Conservation (phyloP, 2,329 filamentous ascomycete genomes). For the Aspergillus caelatus region DNA sequence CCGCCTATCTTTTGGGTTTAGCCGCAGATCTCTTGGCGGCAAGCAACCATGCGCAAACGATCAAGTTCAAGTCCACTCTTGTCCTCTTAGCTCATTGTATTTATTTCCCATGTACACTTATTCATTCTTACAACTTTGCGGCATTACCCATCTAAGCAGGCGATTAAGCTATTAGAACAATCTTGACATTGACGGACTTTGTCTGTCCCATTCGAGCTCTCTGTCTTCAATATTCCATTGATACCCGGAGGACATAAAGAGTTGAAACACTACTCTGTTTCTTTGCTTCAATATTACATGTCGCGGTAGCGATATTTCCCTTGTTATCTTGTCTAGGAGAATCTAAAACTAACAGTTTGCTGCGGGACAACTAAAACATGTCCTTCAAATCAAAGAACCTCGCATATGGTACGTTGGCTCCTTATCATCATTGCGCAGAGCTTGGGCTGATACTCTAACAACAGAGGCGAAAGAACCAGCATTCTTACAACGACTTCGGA, state of each 20-base stretch:
- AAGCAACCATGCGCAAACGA: slow-evolving; percentile 1
- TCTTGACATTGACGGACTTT: not conserved
- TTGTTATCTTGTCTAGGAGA: not conserved
- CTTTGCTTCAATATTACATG: not conserved
- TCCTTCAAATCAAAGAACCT: slow-evolving; percentile 48
- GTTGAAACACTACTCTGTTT: not conserved
- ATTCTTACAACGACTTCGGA: slow-evolving; percentile 46
- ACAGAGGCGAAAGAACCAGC: slow-evolving; percentile 46
- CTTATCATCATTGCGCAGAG: slow-evolving; percentile 5
- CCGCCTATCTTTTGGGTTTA: slow-evolving; percentile 34
- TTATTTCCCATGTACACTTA: not conserved
- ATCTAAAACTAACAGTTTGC: slow-evolving; percentile 12
- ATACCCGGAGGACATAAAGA: not conserved
- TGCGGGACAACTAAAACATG: slow-evolving; percentile 30
- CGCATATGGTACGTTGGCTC: slow-evolving; percentile 40
- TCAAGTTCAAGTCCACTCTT: not conserved
- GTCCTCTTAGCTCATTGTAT: not conserved
- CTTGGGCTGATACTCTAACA: slow-evolving; percentile 2
- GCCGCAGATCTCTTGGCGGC: slow-evolving; percentile 29
- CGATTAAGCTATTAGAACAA: not conserved
- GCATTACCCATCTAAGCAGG: not conserved
- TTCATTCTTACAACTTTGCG: not conserved
- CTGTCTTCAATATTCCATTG: not conserved
- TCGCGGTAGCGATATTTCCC: not conserved
- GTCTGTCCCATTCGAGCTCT: not conserved